Evolutionary conservation across 805 yeast genomes (phyloP).

Genomic region (Starmerella tilneyi): DNA sequence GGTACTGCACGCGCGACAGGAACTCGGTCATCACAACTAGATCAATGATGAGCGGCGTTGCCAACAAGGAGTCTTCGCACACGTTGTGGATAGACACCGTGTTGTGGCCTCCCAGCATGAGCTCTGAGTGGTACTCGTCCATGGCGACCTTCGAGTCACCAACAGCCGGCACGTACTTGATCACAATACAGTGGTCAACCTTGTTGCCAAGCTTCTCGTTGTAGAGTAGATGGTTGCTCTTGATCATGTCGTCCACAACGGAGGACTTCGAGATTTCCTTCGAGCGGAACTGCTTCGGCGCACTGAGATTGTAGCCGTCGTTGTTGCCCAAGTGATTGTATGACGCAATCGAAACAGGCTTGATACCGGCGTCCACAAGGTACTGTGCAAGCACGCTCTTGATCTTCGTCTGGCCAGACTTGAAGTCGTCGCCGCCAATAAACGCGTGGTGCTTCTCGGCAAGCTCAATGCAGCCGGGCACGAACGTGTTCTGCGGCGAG

Average conservation of each 20-base stretch:
- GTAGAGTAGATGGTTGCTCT: constrained; percentile 73
- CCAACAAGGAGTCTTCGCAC: constrained; percentile 90
- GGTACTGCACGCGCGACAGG: constrained; percentile 74
- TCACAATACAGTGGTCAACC: constrained; percentile 90
- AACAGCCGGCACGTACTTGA: constrained; percentile 87
- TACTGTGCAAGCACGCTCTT: constrained; percentile 94
- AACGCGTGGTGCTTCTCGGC: constrained; percentile 67
- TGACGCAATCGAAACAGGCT: constrained; percentile 88
- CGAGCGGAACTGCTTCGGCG: constrained; percentile 88
- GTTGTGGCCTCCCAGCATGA: constrained; percentile 96
- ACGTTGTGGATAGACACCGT: constrained; percentile 89
- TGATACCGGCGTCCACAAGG: constrained; percentile 93
- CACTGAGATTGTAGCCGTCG: constrained; percentile 84
- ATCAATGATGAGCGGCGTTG: constrained; percentile 89
- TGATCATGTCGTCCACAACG: constrained; percentile 90
- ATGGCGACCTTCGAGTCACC: constrained; percentile 96
- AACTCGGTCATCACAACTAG: constrained; percentile 84
- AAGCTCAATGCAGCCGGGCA: constrained; percentile 84
- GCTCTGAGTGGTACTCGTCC: constrained; percentile 95
- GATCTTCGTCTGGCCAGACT: constrained; percentile 90
- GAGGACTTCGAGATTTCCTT: constrained; percentile 90
- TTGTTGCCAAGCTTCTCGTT: constrained; percentile 65
- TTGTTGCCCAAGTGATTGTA: constrained; percentile 95
- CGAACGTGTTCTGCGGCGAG: constrained; percentile 95
- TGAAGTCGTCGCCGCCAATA: constrained; percentile 96